Base-by-base conservation (phyloP, 2,329 filamentous ascomycete genomes). In the Fusarium falciforme region DNA sequence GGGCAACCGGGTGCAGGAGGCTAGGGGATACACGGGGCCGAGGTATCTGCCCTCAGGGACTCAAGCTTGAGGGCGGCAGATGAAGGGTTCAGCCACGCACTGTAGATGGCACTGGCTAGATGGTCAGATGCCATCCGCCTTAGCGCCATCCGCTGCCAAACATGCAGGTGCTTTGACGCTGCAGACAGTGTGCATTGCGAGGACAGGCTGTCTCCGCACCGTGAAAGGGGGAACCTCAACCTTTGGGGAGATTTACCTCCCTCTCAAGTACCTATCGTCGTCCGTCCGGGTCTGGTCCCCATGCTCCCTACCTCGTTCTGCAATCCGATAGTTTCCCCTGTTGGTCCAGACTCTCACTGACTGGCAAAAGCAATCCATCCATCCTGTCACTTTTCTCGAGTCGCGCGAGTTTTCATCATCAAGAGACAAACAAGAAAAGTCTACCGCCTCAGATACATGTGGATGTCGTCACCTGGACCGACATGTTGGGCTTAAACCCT, bases 1-100 rank as follows among this genome's bases (percentile, higher is more conserved):
- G 57, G 66, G 52, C 68, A 55, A 66, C 76, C 72, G 66, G 74
- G 73, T 76, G 71, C 72, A 78, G 71, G 66, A 68, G 67, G 70
- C 67, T 73, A 71, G 64, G 44, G 20, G 62, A 38, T 66, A 64
- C 65, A 47, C 66, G 33, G 35, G 31, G 42, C 47, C 20, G 65
- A 75, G 61, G 68, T 61, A 65, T 38, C 25, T 22, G 17, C 22
- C 27, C 42, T 31, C 35, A 52, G 62, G 61, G 58, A 64, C 71
- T 71, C 62, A 64, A 64, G 47, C 52, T 71, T 63, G 49, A 68
- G 67, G 33, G 49, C 29, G 36, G 52, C 35, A 33, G 20, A 27
- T 38, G 25, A 38, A 16, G 22, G 33, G 20, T 57, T 61, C 59
- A 49, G 65, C 36, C 60, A 71, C 64, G 35, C 54, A 57, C 42